These are phyloP conservation scores for Candida insectalens DNA, from an alignment of 805 yeast genomes.

Conservation along the genomic window DNA sequence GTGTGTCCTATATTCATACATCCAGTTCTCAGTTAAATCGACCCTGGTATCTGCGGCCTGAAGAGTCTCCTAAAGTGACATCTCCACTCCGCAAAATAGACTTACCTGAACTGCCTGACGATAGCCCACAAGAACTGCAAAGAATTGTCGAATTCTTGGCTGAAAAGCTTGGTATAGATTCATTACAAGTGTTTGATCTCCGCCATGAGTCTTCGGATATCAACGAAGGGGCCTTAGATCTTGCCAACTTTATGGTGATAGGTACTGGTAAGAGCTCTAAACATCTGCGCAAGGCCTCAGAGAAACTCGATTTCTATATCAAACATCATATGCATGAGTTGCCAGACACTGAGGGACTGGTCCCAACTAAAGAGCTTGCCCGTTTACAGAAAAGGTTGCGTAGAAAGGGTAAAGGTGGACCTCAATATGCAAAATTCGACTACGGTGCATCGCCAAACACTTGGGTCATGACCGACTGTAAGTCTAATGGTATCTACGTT, in stretches of 20 bases:
- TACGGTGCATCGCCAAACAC: slow-evolving; percentile 54
- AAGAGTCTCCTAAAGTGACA: slow-evolving; percentile 17
- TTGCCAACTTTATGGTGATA: slow-evolving; percentile 46
- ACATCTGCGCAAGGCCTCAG: slow-evolving; percentile 66
- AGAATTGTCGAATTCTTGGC: slow-evolving; percentile 38
- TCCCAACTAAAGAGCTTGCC: slow-evolving; percentile 45
- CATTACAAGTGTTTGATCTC: slow-evolving; percentile 58
- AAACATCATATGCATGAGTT: slow-evolving; percentile 39
- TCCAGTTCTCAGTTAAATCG: no score
- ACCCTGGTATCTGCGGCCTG: slow-evolving; percentile 27
- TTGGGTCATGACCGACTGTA: slow-evolving; percentile 77
- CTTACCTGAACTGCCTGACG: slow-evolving; percentile 50
- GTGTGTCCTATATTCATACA: no score
- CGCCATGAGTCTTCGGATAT: slow-evolving; percentile 25
- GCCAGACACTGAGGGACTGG: slow-evolving; percentile 64
- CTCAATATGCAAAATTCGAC: slow-evolving; percentile 42
- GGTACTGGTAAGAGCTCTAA: slow-evolving; percentile 69
- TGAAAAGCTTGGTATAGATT: slow-evolving; percentile 54
- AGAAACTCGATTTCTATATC: slow-evolving; percentile 43
- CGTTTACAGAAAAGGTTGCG: slow-evolving; percentile 41
- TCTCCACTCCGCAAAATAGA: slow-evolving; percentile 18
- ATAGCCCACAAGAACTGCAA: slow-evolving; percentile 44
- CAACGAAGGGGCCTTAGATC: slow-evolving; percentile 23
- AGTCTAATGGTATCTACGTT: slow-evolving; percentile 50
- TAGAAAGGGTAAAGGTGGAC: slow-evolving; percentile 45